A percentile compares a stretch with the other conserved stretches of the same genome.
These are phyloP conservation scores for Ramaria sp. DNA, from an alignment of 768 basidiomycete species.

Conservation along the genomic window DNA sequence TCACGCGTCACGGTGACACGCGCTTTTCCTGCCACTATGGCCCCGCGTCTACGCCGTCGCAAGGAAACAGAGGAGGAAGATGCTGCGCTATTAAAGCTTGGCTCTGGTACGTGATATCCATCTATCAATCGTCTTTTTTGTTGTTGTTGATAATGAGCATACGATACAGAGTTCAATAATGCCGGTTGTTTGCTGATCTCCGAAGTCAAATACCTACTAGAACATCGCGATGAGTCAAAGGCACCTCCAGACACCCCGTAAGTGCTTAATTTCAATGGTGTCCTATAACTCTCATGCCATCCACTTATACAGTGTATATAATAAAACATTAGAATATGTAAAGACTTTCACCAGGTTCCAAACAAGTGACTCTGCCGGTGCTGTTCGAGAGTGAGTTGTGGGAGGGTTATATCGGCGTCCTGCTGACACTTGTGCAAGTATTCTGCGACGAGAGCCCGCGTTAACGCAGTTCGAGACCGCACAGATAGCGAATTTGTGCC, in stretches of 20 bases:
- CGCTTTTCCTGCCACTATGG: background rate
- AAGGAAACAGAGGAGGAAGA: slow-evolving; percentile 72
- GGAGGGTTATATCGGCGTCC: background rate
- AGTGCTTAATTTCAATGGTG: slow-evolving; percentile 17
- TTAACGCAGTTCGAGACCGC: slow-evolving; percentile 88
- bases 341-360: slow-evolving; percentile 87
- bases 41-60: slow-evolving; percentile 41
- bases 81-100: slow-evolving; percentile 75
- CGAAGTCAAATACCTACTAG: slow-evolving; percentile 84
- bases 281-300: background rate
- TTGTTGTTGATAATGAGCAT: background rate
- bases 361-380: slow-evolving; percentile 71
- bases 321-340: slow-evolving; percentile 88
- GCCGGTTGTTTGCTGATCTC: slow-evolving; percentile 86
- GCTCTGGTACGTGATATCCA: slow-evolving; percentile 38
- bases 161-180: slow-evolving; percentile 70
- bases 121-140: background rate
- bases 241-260: slow-evolving; percentile 83
- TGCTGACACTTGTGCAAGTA: slow-evolving; percentile 32
- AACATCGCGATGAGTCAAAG: slow-evolving; percentile 61
- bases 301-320: slow-evolving; percentile 60
- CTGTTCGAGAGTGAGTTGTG: slow-evolving; percentile 72
- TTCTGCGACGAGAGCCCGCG: slow-evolving; percentile 65
- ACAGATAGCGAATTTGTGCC: slow-evolving; percentile 86
- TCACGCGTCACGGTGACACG: background rate